Conservation (phyloP, 768 basidiomycete species). For the Coprinellus aureogranulatus region DNA sequence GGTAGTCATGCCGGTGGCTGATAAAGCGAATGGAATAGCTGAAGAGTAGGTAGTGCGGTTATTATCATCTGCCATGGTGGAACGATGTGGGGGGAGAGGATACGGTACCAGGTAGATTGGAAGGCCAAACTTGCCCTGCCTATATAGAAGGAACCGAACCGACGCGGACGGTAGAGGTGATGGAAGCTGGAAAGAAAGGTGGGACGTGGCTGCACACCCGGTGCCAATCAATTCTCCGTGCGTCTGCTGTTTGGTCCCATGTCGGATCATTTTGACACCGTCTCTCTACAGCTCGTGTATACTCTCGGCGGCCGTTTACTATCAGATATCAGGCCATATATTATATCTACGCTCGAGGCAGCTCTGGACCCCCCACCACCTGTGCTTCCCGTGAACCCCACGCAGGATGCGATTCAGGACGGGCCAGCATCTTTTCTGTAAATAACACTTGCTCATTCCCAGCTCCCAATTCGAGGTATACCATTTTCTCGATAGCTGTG, state of each 20-base stretch:
- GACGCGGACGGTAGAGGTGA: slow-evolving; percentile 18
- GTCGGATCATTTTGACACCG: slow-evolving; percentile 15
- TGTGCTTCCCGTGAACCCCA: slow-evolving; percentile 45
- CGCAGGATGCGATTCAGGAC: slow-evolving; percentile 42
- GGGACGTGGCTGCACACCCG: slow-evolving; percentile 12
- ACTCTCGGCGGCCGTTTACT: background rate
- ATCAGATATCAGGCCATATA: background rate
- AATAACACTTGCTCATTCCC: slow-evolving; percentile 50
- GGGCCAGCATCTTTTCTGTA: slow-evolving; percentile 30
- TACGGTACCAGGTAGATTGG: slow-evolving; percentile 24
- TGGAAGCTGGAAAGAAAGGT: slow-evolving; percentile 17
- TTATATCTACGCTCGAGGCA: background rate
- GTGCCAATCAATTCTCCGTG: slow-evolving; percentile 11
- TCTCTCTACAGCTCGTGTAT: background rate
- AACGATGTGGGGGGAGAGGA: slow-evolving; percentile 13
- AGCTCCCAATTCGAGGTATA: slow-evolving; percentile 52
- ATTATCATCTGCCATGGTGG: slow-evolving; percentile 32
- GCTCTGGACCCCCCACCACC: slow-evolving; percentile 34
- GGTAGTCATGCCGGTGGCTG: slow-evolving; percentile 50
- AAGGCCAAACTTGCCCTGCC: slow-evolving; percentile 19
- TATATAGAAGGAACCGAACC: slow-evolving; percentile 13
- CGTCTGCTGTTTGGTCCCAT: slow-evolving; percentile 8
- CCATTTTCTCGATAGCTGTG: slow-evolving; percentile 48
- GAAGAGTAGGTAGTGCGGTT: slow-evolving; percentile 35
- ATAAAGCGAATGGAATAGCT: slow-evolving; percentile 34